These are phyloP conservation scores for Zymoseptoria crescenta DNA, from an alignment of 2,329 filamentous ascomycete genomes.

Conservation along the genomic window DNA sequence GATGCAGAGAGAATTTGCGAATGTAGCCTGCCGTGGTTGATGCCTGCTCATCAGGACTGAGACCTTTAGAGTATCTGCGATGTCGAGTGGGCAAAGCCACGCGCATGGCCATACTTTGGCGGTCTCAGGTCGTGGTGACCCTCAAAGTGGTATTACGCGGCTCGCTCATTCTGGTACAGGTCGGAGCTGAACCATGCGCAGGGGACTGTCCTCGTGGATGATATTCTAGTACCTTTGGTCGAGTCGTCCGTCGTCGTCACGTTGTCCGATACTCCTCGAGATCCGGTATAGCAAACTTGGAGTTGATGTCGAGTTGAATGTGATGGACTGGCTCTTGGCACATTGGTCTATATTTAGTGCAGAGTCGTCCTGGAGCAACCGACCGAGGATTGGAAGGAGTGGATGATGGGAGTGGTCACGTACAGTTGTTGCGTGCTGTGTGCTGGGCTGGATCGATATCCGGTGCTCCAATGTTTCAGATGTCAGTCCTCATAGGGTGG, in stretches of 20 bases:
- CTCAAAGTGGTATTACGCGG: not conserved
- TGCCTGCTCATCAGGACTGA: constrained; percentile 21
- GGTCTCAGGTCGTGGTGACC: constrained; percentile 7
- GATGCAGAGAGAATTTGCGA: constrained; percentile 11
- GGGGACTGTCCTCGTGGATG: not conserved
- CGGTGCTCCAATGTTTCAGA: too few relatives aligned
- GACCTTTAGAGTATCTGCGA: constrained; percentile 22
- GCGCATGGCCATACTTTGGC: constrained; percentile 20
- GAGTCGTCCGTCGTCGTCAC: not conserved
- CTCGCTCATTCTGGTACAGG: constrained; percentile 15
- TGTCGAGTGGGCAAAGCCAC: constrained; percentile 17
- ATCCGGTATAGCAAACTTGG: not conserved
- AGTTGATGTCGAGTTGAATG: not conserved
- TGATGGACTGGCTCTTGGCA: not conserved
- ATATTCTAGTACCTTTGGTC: not conserved
- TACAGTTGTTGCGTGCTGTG: not conserved
- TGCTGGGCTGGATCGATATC: too few relatives aligned
- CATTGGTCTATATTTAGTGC: not conserved
- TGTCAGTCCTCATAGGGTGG: too few relatives aligned
- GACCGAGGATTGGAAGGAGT: not conserved
- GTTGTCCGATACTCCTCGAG: not conserved
- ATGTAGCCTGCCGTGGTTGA: constrained; percentile 20
- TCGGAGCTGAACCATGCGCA: constrained; percentile 8
- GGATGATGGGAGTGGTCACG: constrained; percentile 1
- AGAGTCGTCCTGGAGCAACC: not conserved